A percentile compares a stretch with the other conserved stretches of the same genome.
Evolutionary conservation across 73 alveolate genomes (phyloP).

Genomic region (Urostyla sp.): DNA sequence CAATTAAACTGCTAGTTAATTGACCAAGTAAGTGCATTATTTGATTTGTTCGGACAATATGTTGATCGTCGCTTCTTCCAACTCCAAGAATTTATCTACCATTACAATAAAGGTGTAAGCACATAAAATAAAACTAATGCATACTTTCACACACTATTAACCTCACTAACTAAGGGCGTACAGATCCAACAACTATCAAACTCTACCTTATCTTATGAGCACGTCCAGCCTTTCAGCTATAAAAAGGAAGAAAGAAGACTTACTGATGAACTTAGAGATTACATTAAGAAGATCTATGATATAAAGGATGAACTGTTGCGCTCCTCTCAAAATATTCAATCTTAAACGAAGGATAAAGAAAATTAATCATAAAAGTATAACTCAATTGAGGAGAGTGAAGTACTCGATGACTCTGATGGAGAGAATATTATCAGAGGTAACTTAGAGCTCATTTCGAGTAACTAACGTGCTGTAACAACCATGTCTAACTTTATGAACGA

Average conservation of each 20-base stretch:
- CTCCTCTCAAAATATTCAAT: neutral
- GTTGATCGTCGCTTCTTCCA: slow-evolving; percentile 47
- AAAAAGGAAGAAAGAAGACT: slow-evolving; percentile 37
- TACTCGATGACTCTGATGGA: slow-evolving; percentile 36
- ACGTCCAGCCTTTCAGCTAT: slow-evolving; percentile 8
- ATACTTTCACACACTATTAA: neutral
- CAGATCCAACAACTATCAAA: neutral
- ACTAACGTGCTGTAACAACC: no score
- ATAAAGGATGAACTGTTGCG: no score
- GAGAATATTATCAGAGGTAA: no score
- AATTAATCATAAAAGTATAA: no score
- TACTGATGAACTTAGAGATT: slow-evolving; percentile 48
- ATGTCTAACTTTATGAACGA: no score
- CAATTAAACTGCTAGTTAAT: neutral
- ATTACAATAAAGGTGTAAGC: slow-evolving; percentile 39
- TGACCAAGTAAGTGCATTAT: slow-evolving; percentile 38
- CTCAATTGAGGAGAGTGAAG: slow-evolving; percentile 27
- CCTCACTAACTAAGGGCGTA: neutral
- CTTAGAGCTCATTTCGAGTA: no score
- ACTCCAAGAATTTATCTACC: slow-evolving; percentile 41
- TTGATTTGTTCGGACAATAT: slow-evolving; percentile 44
- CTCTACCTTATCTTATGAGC: slow-evolving; percentile 6
- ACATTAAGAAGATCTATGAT: slow-evolving; percentile 26
- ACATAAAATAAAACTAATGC: no score
- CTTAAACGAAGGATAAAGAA: neutral